Conservation (phyloP, 179 eudicot species). For the Monotropa hypopitys region DNA sequence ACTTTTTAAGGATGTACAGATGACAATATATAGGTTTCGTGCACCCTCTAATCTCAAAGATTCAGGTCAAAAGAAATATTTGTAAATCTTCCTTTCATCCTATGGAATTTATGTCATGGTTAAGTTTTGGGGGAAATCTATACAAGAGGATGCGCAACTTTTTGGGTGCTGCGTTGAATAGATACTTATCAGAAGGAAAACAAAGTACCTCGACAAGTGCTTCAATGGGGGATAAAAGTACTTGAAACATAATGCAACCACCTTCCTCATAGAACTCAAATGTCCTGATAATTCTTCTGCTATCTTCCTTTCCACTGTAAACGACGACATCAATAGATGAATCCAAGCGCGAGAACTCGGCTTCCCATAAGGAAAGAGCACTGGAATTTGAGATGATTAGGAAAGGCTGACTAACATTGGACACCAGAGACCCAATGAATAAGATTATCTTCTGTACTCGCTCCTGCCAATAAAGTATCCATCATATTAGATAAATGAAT, state of each 20-base stretch:
- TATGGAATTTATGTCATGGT: not conserved
- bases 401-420: slow-evolving; percentile 36
- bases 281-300: slow-evolving; percentile 37
- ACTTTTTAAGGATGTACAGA: not conserved
- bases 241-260: slow-evolving; percentile 41
- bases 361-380: slow-evolving; percentile 49
- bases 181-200: not conserved
- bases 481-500: not conserved
- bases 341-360: slow-evolving; percentile 48
- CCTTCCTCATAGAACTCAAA: slow-evolving; percentile 46
- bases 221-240: slow-evolving; percentile 49
- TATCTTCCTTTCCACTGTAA: slow-evolving; percentile 42
- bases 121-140: not conserved
- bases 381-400: slow-evolving; percentile 37
- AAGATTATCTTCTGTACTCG: slow-evolving; percentile 28
- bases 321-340: slow-evolving; percentile 44
- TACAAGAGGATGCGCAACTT: not conserved
- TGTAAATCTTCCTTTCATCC: not conserved
- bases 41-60: not conserved
- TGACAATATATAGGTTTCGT: not conserved
- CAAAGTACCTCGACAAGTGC: slow-evolving; percentile 49
- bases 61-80: not conserved
- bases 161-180: not conserved
- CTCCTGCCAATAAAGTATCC: slow-evolving; percentile 35
- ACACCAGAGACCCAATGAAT: slow-evolving; percentile 34